Conservation (phyloP, 2,329 filamentous ascomycete genomes). For the Chaetothyriales sp. region DNA sequence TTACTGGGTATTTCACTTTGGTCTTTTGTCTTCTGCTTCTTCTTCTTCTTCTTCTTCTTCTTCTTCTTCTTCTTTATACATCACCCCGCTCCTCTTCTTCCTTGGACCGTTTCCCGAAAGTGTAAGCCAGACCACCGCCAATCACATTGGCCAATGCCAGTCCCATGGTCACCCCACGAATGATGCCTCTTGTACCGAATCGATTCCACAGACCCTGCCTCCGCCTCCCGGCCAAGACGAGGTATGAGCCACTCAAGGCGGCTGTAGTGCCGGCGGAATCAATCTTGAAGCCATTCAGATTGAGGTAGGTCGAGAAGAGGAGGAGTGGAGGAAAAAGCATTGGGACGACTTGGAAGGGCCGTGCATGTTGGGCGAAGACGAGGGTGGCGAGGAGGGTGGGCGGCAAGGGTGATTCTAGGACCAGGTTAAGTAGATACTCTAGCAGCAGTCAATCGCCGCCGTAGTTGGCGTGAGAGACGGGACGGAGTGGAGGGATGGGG, state of each 20-base stretch:
- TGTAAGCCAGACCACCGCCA: slow-evolving; percentile 32
- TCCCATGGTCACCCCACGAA: slow-evolving; percentile 32
- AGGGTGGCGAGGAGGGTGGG: slow-evolving; percentile 51
- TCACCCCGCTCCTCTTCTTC: slow-evolving; percentile 19
- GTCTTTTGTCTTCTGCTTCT: neutral
- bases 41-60: neutral
- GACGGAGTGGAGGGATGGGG: slow-evolving; percentile 6
- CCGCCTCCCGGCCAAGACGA: slow-evolving; percentile 46
- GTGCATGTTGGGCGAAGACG: slow-evolving; percentile 49
- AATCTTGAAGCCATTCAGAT: slow-evolving; percentile 45
- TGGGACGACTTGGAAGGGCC: slow-evolving; percentile 50
- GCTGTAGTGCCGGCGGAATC: slow-evolving; percentile 49
- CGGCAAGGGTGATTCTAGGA: slow-evolving; percentile 46
- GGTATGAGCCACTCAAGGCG: slow-evolving; percentile 50
- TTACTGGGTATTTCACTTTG: too few species aligned
- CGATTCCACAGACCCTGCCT: slow-evolving; percentile 33
- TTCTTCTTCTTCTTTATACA: neutral
- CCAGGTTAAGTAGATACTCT: slow-evolving; percentile 13
- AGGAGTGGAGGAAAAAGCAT: slow-evolving; percentile 53
- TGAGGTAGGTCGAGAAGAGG: slow-evolving; percentile 51
- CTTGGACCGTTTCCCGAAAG: slow-evolving; percentile 27
- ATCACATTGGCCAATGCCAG: slow-evolving; percentile 32
- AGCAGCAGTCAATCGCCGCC: slow-evolving; percentile 8
- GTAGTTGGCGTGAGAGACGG: slow-evolving; percentile 4
- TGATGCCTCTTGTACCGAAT: slow-evolving; percentile 29